phyloP scores from a whole-genome alignment of 1,284 basidiomycete species.

The Naganishia sp. region DNA sequence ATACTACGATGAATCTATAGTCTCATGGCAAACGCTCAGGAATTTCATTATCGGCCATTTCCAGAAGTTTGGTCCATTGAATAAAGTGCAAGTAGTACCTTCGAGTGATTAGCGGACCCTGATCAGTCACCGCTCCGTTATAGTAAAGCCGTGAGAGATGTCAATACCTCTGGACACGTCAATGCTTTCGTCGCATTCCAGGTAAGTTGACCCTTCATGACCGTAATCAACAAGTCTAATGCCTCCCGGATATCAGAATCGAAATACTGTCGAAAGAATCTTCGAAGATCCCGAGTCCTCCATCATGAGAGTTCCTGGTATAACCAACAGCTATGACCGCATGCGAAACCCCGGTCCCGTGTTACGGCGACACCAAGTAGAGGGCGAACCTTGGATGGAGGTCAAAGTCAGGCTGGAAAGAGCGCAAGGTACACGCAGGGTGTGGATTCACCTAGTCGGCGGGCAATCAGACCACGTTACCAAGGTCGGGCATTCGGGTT shows the following conservation, averaged over 20 bases:
- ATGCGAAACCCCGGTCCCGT: not conserved
- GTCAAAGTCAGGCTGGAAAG: constrained; percentile 15
- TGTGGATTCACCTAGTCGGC: constrained; percentile 23
- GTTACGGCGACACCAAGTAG: not conserved
- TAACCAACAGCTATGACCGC: constrained; percentile 15
- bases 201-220: constrained; percentile 4
- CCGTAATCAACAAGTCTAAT: not conserved
- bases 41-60: constrained; percentile 19
- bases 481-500: not conserved
- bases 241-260: not conserved
- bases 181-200: constrained; percentile 29
- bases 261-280: not conserved
- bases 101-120: too few relatives aligned
- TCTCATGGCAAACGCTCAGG: constrained; percentile 10
- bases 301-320: not conserved
- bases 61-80: constrained; percentile 14
- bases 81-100: constrained; percentile 26
- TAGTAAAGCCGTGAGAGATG: constrained; percentile 28
- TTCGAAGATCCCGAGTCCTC: constrained; percentile 3
- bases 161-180: constrained; percentile 6
- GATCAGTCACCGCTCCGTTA: not conserved
- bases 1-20: constrained; percentile 12
- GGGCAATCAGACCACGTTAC: not conserved
- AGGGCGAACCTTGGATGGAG: constrained; percentile 11
- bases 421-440: constrained; percentile 18